A percentile compares a stretch with the other conserved stretches of the same genome.
These are phyloP conservation scores for Beauveria bassiana DNA, from an alignment of 2,329 filamentous ascomycete genomes.

Conservation along the genomic window DNA sequence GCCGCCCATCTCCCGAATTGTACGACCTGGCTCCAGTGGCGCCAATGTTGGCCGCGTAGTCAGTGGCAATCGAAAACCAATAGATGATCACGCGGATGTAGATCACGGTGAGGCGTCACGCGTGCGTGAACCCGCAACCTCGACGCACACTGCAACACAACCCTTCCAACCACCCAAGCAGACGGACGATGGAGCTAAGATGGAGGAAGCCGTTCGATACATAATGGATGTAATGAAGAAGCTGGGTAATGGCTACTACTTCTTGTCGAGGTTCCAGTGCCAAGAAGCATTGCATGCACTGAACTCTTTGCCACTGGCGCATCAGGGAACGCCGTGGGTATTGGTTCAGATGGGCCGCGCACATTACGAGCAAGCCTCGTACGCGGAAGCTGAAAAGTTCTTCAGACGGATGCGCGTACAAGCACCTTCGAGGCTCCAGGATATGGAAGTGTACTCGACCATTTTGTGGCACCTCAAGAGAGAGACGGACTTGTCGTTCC, in stretches of 20 bases:
- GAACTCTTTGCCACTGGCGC: slow-evolving; percentile 58
- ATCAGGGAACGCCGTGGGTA: slow-evolving; percentile 90
- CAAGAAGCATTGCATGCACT: slow-evolving; percentile 69
- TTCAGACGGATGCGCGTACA: slow-evolving; percentile 74
- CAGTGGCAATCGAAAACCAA: slow-evolving; percentile 78
- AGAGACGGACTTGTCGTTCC: slow-evolving; percentile 82
- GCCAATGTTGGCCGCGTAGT: slow-evolving; percentile 78
- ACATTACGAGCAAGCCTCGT: slow-evolving; percentile 83
- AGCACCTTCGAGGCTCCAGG: slow-evolving; percentile 75
- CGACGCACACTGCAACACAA: slow-evolving; percentile 34
- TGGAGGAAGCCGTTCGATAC: slow-evolving; percentile 68
- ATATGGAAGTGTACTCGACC: slow-evolving; percentile 98
- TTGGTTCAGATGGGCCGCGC: slow-evolving; percentile 84
- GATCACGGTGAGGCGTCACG: slow-evolving; percentile 56
- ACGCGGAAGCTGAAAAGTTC: slow-evolving; percentile 77
- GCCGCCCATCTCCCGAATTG: slow-evolving; percentile 57
- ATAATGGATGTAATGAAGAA: slow-evolving; percentile 76
- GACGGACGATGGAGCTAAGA: slow-evolving; percentile 47
- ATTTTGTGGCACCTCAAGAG: slow-evolving; percentile 97
- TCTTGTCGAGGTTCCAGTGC: slow-evolving; percentile 71
- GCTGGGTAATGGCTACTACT: slow-evolving; percentile 71
- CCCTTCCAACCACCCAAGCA: background rate
- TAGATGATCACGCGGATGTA: slow-evolving; percentile 59
- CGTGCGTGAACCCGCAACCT: slow-evolving; percentile 36
- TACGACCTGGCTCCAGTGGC: slow-evolving; percentile 57